These are phyloP conservation scores for Termitomyces sp. DNA, from an alignment of 768 basidiomycete genomes.

Conservation along the genomic window DNA sequence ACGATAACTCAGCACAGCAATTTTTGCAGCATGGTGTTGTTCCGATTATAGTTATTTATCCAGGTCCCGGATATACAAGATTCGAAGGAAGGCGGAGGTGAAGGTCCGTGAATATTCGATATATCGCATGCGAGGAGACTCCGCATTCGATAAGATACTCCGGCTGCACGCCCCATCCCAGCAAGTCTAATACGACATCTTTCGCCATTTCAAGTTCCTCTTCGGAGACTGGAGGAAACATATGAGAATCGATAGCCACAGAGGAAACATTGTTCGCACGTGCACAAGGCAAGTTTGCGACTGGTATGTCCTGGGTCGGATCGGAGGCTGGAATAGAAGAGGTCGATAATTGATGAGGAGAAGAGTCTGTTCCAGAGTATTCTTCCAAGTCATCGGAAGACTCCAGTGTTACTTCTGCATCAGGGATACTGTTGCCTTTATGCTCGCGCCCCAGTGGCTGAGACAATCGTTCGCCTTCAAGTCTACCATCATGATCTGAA, in stretches of 20 bases:
- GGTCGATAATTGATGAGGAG: background rate
- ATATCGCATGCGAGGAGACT: slow-evolving; percentile 32
- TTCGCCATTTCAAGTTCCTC: slow-evolving; percentile 40
- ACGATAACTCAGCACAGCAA: background rate
- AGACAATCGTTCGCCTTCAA: background rate
- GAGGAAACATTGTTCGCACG: background rate
- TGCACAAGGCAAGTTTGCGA: background rate
- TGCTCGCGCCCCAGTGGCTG: background rate
- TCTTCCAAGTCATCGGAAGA: background rate
- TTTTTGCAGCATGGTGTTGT: background rate
- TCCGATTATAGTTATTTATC: background rate
- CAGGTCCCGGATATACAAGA: slow-evolving; percentile 15
- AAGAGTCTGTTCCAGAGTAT: background rate
- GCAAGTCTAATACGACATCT: slow-evolving; percentile 45
- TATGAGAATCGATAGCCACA: background rate
- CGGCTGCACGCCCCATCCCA: slow-evolving; percentile 48
- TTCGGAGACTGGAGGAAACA: slow-evolving; percentile 27
- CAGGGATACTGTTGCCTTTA: background rate
- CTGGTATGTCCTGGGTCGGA: background rate
- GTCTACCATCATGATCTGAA: background rate
- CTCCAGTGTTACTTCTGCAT: too few species aligned
- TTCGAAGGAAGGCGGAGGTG: slow-evolving; percentile 22
- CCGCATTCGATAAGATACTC: slow-evolving; percentile 43
- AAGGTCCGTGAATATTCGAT: slow-evolving; percentile 38
- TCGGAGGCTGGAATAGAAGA: background rate